Conservation (phyloP, 768 basidiomycete species). For the Pulveroboletus sp. region DNA sequence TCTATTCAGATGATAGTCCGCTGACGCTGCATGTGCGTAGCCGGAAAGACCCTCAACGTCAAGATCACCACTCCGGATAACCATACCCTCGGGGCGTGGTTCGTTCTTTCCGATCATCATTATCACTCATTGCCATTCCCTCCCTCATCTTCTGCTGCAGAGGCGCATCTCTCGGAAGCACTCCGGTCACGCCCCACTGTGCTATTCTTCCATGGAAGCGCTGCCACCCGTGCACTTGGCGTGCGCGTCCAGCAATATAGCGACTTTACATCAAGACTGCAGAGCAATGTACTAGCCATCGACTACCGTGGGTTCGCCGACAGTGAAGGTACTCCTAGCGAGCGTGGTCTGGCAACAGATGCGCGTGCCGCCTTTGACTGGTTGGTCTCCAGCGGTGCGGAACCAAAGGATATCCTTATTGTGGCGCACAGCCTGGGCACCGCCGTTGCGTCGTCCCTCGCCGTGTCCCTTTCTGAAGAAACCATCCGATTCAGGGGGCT, state of each 20-base stretch:
- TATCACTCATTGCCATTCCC: slow-evolving; percentile 47
- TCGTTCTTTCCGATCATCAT: slow-evolving; percentile 62
- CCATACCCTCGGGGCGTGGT: slow-evolving; percentile 81
- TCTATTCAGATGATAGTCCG: not conserved
- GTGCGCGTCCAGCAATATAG: slow-evolving; percentile 65
- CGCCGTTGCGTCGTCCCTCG: slow-evolving; percentile 57
- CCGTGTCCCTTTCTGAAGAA: slow-evolving; percentile 44
- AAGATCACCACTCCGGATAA: slow-evolving; percentile 72
- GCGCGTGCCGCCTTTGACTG: slow-evolving; percentile 80
- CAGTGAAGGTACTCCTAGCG: slow-evolving; percentile 72
- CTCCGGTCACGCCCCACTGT: slow-evolving; percentile 62
- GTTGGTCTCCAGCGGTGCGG: slow-evolving; percentile 56
- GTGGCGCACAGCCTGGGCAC: slow-evolving; percentile 90
- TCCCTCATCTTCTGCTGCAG: slow-evolving; percentile 34
- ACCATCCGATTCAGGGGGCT: slow-evolving; percentile 40
- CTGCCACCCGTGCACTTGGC: slow-evolving; percentile 65
- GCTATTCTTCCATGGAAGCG: slow-evolving; percentile 89
- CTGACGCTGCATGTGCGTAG: slow-evolving; percentile 33
- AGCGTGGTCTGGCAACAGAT: slow-evolving; percentile 67
- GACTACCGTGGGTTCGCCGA: slow-evolving; percentile 95
- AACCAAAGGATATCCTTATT: slow-evolving; percentile 57
- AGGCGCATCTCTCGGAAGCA: slow-evolving; percentile 47
- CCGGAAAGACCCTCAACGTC: slow-evolving; percentile 74
- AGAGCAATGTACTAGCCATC: slow-evolving; percentile 75
- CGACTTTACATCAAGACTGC: slow-evolving; percentile 60